Evolutionary conservation across 2,329 filamentous ascomycete species (phyloP).

Genomic region (Colletotrichum scovillei): DNA sequence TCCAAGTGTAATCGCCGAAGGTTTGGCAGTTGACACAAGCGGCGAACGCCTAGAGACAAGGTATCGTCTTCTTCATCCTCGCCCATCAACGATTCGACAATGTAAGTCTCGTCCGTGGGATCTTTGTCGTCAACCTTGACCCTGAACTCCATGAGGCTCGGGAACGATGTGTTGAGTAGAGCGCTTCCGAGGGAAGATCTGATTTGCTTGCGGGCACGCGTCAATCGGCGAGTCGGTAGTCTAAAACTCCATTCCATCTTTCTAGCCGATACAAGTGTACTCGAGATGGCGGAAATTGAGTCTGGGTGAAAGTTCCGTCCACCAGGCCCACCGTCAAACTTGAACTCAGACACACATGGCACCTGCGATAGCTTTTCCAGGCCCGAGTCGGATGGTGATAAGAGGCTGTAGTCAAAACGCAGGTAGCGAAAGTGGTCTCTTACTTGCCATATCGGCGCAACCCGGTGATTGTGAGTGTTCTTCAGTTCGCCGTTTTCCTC

Average conservation of each 20-base stretch:
- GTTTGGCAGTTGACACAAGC: background rate
- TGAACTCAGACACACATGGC: slow-evolving; percentile 5
- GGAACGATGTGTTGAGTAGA: background rate
- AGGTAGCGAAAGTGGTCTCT: background rate
- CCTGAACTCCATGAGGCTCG: slow-evolving; percentile 6
- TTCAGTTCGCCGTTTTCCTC: background rate
- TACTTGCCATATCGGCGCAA: background rate
- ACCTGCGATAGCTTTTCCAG: background rate
- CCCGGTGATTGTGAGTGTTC: background rate
- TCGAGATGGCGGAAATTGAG: background rate
- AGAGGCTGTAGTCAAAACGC: background rate
- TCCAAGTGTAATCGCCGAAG: background rate
- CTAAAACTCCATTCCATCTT: slow-evolving; percentile 4
- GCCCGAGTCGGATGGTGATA: background rate
- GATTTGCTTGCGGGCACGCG: background rate
- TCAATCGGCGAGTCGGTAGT: background rate
- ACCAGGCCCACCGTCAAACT: background rate
- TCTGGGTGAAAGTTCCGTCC: slow-evolving; percentile 6
- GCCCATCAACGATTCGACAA: background rate
- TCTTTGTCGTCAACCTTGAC: slow-evolving; percentile 1
- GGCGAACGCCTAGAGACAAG: background rate
- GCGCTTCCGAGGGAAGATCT: background rate
- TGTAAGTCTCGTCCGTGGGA: background rate
- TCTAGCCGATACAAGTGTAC: background rate
- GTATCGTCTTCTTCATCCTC: background rate